These are phyloP conservation scores for Thermochaetoides dissita DNA, from an alignment of 2,329 filamentous ascomycete genomes.

Conservation along the genomic window DNA sequence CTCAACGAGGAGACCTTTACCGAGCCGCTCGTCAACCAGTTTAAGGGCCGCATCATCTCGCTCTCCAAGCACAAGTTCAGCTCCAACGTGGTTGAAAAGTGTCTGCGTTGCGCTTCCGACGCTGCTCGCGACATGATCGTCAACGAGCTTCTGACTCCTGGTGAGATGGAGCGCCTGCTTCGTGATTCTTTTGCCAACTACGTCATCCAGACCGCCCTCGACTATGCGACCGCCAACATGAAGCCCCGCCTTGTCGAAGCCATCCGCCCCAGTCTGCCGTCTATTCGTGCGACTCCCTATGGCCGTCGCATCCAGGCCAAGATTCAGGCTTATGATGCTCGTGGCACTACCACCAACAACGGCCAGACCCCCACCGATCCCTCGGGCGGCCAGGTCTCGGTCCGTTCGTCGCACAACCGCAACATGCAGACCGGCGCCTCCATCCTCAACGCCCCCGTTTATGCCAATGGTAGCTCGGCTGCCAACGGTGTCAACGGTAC, in stretches of 20 bases:
- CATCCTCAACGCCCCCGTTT: constrained; percentile 21
- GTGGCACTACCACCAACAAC: constrained; percentile 29
- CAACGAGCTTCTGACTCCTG: constrained; percentile 59
- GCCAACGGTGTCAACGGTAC: constrained; percentile 15
- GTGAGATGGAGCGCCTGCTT: constrained; percentile 75
- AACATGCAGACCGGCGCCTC: constrained; percentile 26
- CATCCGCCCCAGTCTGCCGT: constrained; percentile 71
- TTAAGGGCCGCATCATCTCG: constrained; percentile 56
- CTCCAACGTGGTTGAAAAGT: constrained; percentile 98
- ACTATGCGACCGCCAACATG: constrained; percentile 61
- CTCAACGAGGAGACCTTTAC: constrained; percentile 79
- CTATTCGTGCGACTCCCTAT: constrained; percentile 82
- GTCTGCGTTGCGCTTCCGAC: constrained; percentile 67
- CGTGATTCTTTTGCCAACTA: constrained; percentile 95
- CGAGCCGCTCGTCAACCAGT: constrained; percentile 70
- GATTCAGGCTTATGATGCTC: constrained; percentile 48
- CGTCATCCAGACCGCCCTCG: constrained; percentile 89
- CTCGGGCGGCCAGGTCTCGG: constrained; percentile 38
- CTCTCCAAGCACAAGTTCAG: constrained; percentile 96
- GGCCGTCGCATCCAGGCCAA: constrained; percentile 89
- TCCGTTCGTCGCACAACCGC: constrained; percentile 31
- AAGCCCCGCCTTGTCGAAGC: constrained; percentile 67
- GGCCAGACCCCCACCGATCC: constrained; percentile 39
- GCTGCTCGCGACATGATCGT: constrained; percentile 69
- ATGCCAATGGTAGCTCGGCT: constrained; percentile 15